phyloP scores from a whole-genome alignment of 1,139 yeast species.

The Barnettozyma hawaiiensis region DNA sequence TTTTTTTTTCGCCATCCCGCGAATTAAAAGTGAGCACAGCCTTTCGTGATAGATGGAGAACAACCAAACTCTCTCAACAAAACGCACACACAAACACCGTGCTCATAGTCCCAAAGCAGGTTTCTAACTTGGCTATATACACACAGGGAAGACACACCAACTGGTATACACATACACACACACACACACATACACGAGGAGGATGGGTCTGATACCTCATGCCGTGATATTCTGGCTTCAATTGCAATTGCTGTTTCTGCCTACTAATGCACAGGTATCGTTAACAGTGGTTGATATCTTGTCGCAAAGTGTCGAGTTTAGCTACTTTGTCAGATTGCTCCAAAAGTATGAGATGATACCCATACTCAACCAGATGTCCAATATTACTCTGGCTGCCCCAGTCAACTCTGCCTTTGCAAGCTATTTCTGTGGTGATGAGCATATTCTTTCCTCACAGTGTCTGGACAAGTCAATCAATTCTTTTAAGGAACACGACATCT shows the following conservation, averaged over 20 bases:
- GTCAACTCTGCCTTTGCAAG: conserved; percentile 70
- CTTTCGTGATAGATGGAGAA: too few species aligned
- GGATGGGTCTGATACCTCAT: not conserved
- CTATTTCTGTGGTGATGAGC: conserved; percentile 6
- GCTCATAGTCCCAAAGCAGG: too few species aligned
- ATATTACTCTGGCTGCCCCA: conserved; percentile 81
- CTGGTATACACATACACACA: too few species aligned
- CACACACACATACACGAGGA: not conserved
- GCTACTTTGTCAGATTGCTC: conserved; percentile 57
- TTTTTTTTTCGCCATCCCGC: too few species aligned
- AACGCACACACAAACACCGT: too few species aligned
- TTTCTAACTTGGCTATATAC: too few species aligned
- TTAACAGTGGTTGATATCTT: conserved; percentile 67
- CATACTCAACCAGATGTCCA: conserved; percentile 52
- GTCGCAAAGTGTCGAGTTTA: conserved; percentile 68
- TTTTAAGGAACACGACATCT: conserved; percentile 7
- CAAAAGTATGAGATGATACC: conserved; percentile 71
- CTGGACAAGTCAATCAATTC: not conserved
- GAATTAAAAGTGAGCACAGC: too few species aligned
- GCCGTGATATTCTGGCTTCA: not conserved
- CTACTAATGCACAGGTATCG: conserved; percentile 9
- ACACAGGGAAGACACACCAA: too few species aligned
- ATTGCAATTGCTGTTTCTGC: not conserved
- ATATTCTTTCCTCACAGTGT: not conserved
- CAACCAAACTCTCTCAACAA: too few species aligned